Conservation (phyloP, 176 grass and related monocot genomes). For the Oryza coarctata region DNA sequence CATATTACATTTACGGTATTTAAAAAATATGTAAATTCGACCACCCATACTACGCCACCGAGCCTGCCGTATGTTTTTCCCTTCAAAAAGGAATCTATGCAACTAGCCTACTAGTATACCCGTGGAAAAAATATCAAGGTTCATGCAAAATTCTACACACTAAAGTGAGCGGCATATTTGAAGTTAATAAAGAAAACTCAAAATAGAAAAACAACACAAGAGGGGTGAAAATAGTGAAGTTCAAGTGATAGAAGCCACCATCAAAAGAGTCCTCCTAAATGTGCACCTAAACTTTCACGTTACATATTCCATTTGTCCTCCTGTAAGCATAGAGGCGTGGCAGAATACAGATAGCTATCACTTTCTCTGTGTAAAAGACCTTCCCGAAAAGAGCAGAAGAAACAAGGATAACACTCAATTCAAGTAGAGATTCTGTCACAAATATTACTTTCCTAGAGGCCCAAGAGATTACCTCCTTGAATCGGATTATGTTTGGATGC, state of each 20-base stretch:
- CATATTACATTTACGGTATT: no score
- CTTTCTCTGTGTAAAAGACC: slow-evolving; percentile 24
- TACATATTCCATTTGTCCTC: slow-evolving; percentile 10
- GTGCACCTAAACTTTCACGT: slow-evolving; percentile 20
- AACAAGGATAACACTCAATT: neutral
- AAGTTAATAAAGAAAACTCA: neutral
- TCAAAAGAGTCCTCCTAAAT: slow-evolving; percentile 25
- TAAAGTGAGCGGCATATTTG: neutral
- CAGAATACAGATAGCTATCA: slow-evolving; percentile 6
- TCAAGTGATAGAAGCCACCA: neutral
- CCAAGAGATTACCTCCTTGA: slow-evolving; percentile 77
- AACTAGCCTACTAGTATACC: neutral
- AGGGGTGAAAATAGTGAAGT: neutral
- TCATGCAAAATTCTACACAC: neutral
- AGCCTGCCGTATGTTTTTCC: no score
- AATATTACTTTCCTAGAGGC: neutral
- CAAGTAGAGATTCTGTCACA: neutral
- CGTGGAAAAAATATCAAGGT: neutral
- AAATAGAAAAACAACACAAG: neutral
- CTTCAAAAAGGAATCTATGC: no score
- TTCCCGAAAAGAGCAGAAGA: slow-evolving; percentile 5
- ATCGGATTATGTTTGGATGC: slow-evolving; percentile 90
- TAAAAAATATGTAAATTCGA: no score
- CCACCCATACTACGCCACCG: no score
- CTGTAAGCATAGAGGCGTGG: slow-evolving; percentile 10